A percentile compares a stretch with the other conserved stretches of the same genome.
phyloP scores from a whole-genome alignment of 2,329 filamentous ascomycete species.

The Fusarium virguliforme region DNA sequence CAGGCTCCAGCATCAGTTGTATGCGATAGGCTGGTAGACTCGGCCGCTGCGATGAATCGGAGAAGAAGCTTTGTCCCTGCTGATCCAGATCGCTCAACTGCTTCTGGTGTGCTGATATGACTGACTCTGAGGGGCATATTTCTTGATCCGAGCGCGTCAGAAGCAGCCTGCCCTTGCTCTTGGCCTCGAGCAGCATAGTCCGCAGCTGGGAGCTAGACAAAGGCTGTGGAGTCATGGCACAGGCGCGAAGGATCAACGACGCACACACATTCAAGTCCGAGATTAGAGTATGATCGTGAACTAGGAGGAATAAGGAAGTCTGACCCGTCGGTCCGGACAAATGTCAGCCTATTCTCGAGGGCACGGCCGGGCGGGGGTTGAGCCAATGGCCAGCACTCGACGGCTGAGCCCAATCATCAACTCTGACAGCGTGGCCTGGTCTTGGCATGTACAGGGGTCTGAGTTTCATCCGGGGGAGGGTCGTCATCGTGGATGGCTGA shows the following conservation, averaged over 20 bases:
- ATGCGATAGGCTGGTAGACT: not conserved
- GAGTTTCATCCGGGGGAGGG: conserved; percentile 4
- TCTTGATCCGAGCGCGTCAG: not conserved
- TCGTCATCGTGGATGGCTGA: conserved; percentile 9
- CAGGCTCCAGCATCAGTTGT: not conserved
- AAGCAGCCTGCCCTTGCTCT: conserved; percentile 3
- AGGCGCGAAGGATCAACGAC: not conserved
- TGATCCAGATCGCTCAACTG: not conserved
- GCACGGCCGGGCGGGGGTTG: conserved; percentile 2
- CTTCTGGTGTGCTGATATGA: not conserved
- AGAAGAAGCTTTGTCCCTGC: not conserved
- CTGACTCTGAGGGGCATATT: conserved; percentile 6
- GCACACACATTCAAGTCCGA: not conserved
- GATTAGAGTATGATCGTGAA: conserved; percentile 8
- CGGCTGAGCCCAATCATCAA: conserved; percentile 1
- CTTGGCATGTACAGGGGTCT: conserved; percentile 5
- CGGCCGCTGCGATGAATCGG: not conserved
- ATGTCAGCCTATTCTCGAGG: conserved; percentile 9
- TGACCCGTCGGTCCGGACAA: conserved; percentile 3
- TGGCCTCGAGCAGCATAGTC: conserved; percentile 6
- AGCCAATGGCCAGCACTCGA: not conserved
- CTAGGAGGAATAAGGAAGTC: conserved; percentile 11
- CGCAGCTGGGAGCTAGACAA: conserved; percentile 8
- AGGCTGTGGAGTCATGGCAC: conserved; percentile 9
- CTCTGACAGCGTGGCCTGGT: conserved; percentile 2